Percentiles rank a stretch among this genome's conserved stretches.
These are phyloP conservation scores for Venturia effusa DNA, from an alignment of 2,329 filamentous ascomycete species.

Conservation along the genomic window DNA sequence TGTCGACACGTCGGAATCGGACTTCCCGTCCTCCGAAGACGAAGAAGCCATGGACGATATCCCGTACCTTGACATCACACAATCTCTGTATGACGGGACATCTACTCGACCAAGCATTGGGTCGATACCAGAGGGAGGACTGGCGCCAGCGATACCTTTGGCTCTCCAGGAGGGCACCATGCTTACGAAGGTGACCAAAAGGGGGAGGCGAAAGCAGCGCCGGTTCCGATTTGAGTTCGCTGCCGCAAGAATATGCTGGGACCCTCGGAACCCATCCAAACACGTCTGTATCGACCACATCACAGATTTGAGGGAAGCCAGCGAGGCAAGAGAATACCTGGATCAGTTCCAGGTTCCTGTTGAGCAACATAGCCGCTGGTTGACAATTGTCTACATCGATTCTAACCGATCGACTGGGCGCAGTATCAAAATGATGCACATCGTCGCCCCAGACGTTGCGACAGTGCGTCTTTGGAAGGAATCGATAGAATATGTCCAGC, in stretches of 20 bases:
- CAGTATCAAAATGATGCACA: slow-evolving; percentile 67
- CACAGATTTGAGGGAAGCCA: slow-evolving; percentile 73
- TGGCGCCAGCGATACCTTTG: slow-evolving; percentile 65
- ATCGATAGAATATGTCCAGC: slow-evolving; percentile 73
- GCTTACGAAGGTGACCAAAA: slow-evolving; percentile 77
- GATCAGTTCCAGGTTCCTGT: slow-evolving; percentile 51
- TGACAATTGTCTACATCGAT: slow-evolving; percentile 79
- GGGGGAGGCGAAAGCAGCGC: slow-evolving; percentile 61
- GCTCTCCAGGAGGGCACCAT: slow-evolving; percentile 67
- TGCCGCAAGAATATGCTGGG: slow-evolving; percentile 80
- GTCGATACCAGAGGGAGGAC: slow-evolving; percentile 18
- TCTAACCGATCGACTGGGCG: slow-evolving; percentile 65
- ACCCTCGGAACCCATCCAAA: slow-evolving; percentile 66
- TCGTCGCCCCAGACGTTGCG: slow-evolving; percentile 66
- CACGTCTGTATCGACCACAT: slow-evolving; percentile 93
- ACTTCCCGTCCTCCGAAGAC: slow-evolving; percentile 38
- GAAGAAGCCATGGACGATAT: slow-evolving; percentile 37
- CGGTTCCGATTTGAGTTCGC: slow-evolving; percentile 71
- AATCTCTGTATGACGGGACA: slow-evolving; percentile 23
- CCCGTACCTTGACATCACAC: background rate
- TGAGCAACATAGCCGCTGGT: slow-evolving; percentile 59
- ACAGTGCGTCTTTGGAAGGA: slow-evolving; percentile 71
- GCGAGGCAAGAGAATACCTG: slow-evolving; percentile 74
- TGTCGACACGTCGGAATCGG: slow-evolving; percentile 38
- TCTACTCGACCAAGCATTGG: slow-evolving; percentile 17